Evolutionary conservation across 352 stramenopile genomes (phyloP), one percentile per base, ranked within the genome.

Genomic region (Thraustochytrium sp.): DNA sequence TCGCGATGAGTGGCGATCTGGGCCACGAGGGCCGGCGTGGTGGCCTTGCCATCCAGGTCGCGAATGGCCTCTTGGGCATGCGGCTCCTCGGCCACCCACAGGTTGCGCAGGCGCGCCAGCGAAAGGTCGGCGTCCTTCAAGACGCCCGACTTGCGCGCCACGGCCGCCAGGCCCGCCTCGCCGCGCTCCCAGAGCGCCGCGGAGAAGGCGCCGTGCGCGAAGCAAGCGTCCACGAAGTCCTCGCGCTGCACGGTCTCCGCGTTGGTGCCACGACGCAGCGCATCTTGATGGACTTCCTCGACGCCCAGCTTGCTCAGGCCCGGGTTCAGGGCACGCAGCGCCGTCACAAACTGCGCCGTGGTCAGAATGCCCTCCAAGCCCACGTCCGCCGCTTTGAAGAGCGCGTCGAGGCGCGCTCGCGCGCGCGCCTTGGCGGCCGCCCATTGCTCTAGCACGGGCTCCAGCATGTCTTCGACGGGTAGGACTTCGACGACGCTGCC

Each of bases 201-300:
- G 5, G 68, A 68, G 31, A 51, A 80, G 8, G 63, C 34, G 23
- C n/a, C 68, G 29, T 40, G 40, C 34, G 21, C 36, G 13, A 55
- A 63, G 31, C 44, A 46, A 26, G 68, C 68, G 5, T 18, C 48
- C 5, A 80, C 53, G 34, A 80, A 80, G 42, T 80, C 68, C 23
- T 80, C 68, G 37, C 51, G 68, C 38, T 80, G 68, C 51, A 80
- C 68, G 26, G 44, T 80, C 68, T 80, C 68, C 29, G 68, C 18
- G 38, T 80, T 80, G 2, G 44, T 53, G 18, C 68, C 68, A 23
- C 34, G 13, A 1, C 23, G 18, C 13, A 80, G 31, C 23, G 68
- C 68, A 13, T 46, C n/a, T 4, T 51, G 16, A 23, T 72, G 63
- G 2, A 80, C 21, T 16, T 46, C 23, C 4, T 18, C 68, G 23